phyloP scores from a whole-genome alignment of 2,329 filamentous ascomycete species.

The Penicillium sp. region DNA sequence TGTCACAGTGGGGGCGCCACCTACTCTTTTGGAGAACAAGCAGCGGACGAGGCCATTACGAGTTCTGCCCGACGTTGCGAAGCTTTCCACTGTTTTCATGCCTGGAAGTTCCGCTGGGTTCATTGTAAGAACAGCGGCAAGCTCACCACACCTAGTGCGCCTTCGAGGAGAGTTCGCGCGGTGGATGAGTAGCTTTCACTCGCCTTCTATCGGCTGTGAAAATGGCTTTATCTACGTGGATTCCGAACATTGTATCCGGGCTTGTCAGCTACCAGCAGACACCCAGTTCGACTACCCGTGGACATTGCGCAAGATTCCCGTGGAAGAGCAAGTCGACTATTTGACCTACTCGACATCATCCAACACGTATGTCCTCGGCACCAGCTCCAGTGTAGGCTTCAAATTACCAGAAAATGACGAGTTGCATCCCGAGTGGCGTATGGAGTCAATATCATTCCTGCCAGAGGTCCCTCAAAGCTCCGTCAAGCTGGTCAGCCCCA shows the following conservation, averaged over 20 bases:
- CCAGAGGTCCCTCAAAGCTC: conserved; percentile 68
- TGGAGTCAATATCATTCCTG: conserved; percentile 58
- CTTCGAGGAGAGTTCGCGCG: conserved; percentile 65
- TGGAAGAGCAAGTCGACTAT: conserved; percentile 66
- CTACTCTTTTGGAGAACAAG: conserved; percentile 23
- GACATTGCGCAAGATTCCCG: conserved; percentile 64
- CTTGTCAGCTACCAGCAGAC: conserved; percentile 65
- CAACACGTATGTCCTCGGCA: conserved; percentile 71
- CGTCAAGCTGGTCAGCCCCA: conserved; percentile 73
- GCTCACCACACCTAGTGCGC: conserved; percentile 67
- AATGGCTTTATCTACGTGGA: conserved; percentile 81
- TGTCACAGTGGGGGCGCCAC: conserved; percentile 48
- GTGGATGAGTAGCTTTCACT: conserved; percentile 72
- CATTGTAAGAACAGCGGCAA: conserved; percentile 75
- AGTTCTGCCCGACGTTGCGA: conserved; percentile 53
- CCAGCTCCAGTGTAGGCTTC: conserved; percentile 64
- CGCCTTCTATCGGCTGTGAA: conserved; percentile 60
- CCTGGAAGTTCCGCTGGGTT: conserved; percentile 76
- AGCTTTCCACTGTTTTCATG: conserved; percentile 77
- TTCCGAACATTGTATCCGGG: conserved; percentile 62
- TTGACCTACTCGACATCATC: conserved; percentile 73
- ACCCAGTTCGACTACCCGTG: conserved; percentile 72
- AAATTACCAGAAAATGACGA: conserved; percentile 83
- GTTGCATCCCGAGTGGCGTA: conserved; percentile 72
- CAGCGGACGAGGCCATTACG: conserved; percentile 44